Percentiles rank a stretch among this genome's conserved stretches.
Conservation (phyloP, 352 stramenopile species). For the Pythium vanterpoolii region DNA sequence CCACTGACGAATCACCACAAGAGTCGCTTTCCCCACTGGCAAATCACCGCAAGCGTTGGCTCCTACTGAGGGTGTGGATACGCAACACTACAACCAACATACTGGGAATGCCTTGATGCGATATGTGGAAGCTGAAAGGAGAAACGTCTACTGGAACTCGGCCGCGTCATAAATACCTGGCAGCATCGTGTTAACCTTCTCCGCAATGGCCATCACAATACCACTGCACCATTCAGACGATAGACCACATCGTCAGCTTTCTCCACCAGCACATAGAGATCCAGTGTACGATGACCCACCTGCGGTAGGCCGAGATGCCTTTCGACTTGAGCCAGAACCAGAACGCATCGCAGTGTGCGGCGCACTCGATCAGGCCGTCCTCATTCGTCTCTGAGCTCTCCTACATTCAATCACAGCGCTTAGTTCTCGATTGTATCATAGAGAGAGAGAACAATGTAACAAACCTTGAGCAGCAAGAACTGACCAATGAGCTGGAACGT, state of each 20-base stretch:
- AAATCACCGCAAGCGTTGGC: neutral
- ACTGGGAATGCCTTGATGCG: neutral
- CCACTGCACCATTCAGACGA: conserved; percentile 68
- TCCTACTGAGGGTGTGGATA: neutral
- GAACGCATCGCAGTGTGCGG: conserved; percentile 96
- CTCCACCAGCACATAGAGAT: neutral
- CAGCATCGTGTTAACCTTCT: conserved; percentile 97
- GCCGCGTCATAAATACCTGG: conserved; percentile 95
- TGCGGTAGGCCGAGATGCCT: conserved; percentile 93
- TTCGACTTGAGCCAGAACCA: conserved; percentile 96
- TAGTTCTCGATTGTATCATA: too few relatives aligned
- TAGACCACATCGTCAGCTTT: neutral
- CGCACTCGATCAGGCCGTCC: conserved; percentile 88
- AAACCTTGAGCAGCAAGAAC: conserved; percentile 85
- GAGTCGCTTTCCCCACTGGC: neutral
- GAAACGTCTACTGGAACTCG: conserved; percentile 87
- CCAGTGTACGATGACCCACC: conserved; percentile 25
- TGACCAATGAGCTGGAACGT: conserved; percentile 98
- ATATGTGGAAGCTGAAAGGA: neutral
- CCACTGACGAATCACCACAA: neutral
- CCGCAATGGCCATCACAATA: conserved; percentile 96
- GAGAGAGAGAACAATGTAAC: too few relatives aligned
- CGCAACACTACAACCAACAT: neutral
- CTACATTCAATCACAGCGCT: too few relatives aligned
- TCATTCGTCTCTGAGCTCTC: conserved; percentile 84